These are phyloP conservation scores for Rhizopus stolonifer DNA, from an alignment of 371 early-diverging fungal genomes.

Conservation along the genomic window DNA sequence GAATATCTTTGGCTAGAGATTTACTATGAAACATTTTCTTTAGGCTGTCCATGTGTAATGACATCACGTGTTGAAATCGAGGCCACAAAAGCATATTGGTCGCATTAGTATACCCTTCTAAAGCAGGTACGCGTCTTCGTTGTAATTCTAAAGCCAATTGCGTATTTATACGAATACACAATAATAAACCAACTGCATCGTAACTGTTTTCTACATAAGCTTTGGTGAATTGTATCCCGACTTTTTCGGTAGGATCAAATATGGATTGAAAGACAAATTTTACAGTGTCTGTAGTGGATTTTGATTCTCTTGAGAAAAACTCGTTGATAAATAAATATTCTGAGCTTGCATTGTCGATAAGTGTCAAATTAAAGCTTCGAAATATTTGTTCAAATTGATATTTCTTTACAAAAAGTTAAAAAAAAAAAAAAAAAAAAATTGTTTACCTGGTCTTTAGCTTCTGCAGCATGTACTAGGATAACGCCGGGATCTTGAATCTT, in stretches of 20 bases:
- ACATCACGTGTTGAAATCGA: constrained; percentile 84
- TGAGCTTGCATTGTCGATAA: constrained; percentile 90
- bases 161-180: constrained; percentile 85
- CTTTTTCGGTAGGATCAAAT: constrained; percentile 82
- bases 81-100: constrained; percentile 94
- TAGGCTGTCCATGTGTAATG: constrained; percentile 83
- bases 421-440: no score
- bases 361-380: constrained; percentile 79
- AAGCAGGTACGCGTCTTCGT: constrained; percentile 72
- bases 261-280: constrained; percentile 65
- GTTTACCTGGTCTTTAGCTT: constrained; percentile 71
- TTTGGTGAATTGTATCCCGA: constrained; percentile 69
- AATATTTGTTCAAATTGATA: constrained; percentile 79
- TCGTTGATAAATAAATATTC: constrained; percentile 89
- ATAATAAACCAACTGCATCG: constrained; percentile 86
- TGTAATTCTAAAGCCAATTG: constrained; percentile 82
- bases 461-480: constrained; percentile 79
- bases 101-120: constrained; percentile 82
- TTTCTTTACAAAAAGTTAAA: constrained; percentile 36
- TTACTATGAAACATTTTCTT: constrained; percentile 65
- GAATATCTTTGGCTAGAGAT: constrained; percentile 71
- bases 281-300: constrained; percentile 43
- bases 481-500: constrained; percentile 74
- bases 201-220: constrained; percentile 70
- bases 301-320: constrained; percentile 73